phyloP scores from a whole-genome alignment of 164 flowering plant genomes.

The Taxillus chinensis region DNA sequence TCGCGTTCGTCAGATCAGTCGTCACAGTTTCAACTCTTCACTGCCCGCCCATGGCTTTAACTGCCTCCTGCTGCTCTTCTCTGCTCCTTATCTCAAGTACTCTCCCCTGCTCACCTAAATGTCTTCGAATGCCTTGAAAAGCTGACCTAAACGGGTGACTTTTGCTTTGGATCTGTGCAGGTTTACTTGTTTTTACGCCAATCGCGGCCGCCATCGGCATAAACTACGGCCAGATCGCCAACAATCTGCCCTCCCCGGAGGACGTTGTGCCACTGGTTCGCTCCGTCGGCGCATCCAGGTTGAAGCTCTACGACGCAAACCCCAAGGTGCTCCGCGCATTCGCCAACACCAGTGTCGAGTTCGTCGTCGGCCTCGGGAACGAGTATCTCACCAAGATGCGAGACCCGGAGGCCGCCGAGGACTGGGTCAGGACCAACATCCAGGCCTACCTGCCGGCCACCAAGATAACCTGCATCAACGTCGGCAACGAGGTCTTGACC shows the following conservation, averaged over 20 bases:
- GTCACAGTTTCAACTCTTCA: too few species aligned
- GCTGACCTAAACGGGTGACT: not conserved
- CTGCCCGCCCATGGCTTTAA: not conserved
- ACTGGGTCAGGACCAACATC: constrained; percentile 38
- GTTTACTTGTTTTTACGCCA: constrained; percentile 9
- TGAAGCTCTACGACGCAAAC: constrained; percentile 68
- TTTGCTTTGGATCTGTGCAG: not conserved
- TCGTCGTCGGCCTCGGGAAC: constrained; percentile 44
- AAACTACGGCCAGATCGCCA: constrained; percentile 65
- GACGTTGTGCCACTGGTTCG: constrained; percentile 39
- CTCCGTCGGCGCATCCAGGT: constrained; percentile 35
- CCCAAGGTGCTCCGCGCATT: constrained; percentile 46
- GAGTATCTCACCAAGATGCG: constrained; percentile 33
- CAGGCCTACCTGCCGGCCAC: constrained; percentile 35
- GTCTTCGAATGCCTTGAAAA: too few species aligned
- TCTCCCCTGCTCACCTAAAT: too few species aligned
- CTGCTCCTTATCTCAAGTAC: not conserved
- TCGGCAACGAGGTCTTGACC: constrained; percentile 60
- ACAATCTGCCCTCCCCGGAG: constrained; percentile 54
- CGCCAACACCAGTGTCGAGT: constrained; percentile 42
- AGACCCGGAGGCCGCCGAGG: constrained; percentile 29
- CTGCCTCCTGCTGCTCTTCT: not conserved
- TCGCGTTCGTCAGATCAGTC: too few species aligned
- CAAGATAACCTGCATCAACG: constrained; percentile 39
- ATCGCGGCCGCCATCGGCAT: constrained; percentile 35